phyloP scores from a whole-genome alignment of 176 grass and related monocot species.

The Musa beccarii region DNA sequence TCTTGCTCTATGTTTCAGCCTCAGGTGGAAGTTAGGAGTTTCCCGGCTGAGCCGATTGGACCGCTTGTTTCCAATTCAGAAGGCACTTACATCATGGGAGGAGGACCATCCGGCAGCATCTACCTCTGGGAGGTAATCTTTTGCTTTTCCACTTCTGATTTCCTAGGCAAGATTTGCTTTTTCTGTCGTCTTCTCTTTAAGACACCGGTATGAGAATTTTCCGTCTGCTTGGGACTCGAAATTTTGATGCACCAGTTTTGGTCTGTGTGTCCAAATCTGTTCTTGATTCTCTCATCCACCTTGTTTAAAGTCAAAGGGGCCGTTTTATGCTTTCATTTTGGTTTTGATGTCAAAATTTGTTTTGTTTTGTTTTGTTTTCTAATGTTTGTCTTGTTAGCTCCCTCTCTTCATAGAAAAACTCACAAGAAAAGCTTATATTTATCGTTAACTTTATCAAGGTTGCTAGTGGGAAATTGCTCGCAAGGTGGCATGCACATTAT shows the following conservation, averaged over 20 bases:
- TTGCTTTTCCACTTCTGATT: slow-evolving; percentile 1
- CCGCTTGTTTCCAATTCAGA: slow-evolving; percentile 58
- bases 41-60: slow-evolving; percentile 71
- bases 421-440: not conserved
- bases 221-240: not conserved
- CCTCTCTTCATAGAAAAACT: not conserved
- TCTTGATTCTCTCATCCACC: not conserved
- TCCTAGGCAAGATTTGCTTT: not conserved
- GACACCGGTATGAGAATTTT: not conserved
- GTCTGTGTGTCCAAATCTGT: not conserved
- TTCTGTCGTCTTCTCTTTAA: not conserved
- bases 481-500: slow-evolving; percentile 73
- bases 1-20: slow-evolving; percentile 34
- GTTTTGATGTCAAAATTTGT: not conserved
- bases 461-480: slow-evolving; percentile 65
- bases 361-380: not conserved
- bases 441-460: slow-evolving; percentile 36
- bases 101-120: slow-evolving; percentile 51
- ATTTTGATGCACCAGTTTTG: not conserved
- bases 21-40: slow-evolving; percentile 67
- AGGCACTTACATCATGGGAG: slow-evolving; percentile 72
- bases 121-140: slow-evolving; percentile 77
- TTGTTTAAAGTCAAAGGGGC: no score
- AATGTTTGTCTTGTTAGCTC: not conserved
- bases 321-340: not conserved